Conservation (phyloP, 352 stramenopile genomes). For the Globisporangium cederbergense region DNA sequence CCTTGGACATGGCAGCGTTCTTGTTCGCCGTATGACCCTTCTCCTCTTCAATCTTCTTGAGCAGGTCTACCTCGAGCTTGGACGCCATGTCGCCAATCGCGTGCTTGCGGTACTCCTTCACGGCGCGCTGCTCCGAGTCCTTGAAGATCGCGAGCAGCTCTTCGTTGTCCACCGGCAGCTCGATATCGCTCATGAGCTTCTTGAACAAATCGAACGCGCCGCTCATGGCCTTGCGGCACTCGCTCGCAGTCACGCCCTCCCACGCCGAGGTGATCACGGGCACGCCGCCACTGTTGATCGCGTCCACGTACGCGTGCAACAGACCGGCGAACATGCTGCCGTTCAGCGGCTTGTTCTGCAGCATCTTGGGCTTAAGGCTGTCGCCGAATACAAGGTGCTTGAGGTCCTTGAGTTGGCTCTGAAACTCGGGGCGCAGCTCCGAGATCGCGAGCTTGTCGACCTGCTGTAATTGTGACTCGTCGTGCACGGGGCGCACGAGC, state of each 20-base stretch:
- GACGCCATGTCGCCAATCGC: conserved; percentile 65
- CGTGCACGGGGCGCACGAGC: conserved; percentile 78
- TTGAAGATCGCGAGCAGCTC: conserved; percentile 57
- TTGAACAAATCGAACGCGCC: conserved; percentile 62
- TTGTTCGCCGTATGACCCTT: conserved; percentile 38
- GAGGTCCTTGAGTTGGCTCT: conserved; percentile 58
- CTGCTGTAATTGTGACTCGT: conserved; percentile 75
- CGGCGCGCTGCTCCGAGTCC: conserved; percentile 45
- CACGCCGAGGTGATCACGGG: conserved; percentile 86
- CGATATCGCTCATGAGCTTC: conserved; percentile 46
- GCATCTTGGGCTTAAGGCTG: conserved; percentile 75
- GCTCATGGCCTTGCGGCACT: conserved; percentile 76
- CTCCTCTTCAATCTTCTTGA: conserved; percentile 69
- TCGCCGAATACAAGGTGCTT: conserved; percentile 70
- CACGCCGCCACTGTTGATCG: conserved; percentile 86
- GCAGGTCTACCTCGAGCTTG: conserved; percentile 64
- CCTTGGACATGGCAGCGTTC: conserved; percentile 62
- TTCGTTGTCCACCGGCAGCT: conserved; percentile 70
- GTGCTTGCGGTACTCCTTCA: conserved; percentile 52
- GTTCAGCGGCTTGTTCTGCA: conserved; percentile 75
- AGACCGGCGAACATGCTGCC: conserved; percentile 84
- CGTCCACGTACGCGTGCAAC: conserved; percentile 78
- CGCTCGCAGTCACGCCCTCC: conserved; percentile 78
- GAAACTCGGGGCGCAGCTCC: conserved; percentile 75
- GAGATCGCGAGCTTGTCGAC: conserved; percentile 65